phyloP scores from a whole-genome alignment of 805 yeast genomes.

The Jamesozyma spencerorum region DNA sequence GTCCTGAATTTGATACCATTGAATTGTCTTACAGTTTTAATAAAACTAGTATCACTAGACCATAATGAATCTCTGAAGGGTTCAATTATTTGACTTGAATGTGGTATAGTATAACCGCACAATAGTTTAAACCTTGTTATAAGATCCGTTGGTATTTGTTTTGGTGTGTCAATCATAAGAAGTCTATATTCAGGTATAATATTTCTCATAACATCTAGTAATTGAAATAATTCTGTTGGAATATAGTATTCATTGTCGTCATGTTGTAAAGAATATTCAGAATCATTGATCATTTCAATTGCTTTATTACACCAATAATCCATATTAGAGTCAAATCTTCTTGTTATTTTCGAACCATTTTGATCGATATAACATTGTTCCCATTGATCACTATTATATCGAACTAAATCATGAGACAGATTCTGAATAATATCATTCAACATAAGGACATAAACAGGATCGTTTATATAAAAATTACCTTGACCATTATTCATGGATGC shows the following conservation, averaged over 20 bases:
- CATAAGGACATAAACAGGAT: slow-evolving; percentile 24
- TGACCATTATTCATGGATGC: slow-evolving; percentile 8
- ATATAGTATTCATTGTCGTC: slow-evolving; percentile 10
- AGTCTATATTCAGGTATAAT: slow-evolving; percentile 22
- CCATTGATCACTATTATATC: slow-evolving; percentile 12
- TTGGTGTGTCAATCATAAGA: slow-evolving; percentile 21
- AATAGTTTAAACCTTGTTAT: not conserved
- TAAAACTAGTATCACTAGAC: not conserved
- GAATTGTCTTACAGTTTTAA: not conserved
- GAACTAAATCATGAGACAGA: slow-evolving; percentile 22
- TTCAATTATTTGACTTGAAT: slow-evolving; percentile 10
- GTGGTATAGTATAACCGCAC: slow-evolving; percentile 1
- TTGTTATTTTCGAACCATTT: slow-evolving; percentile 5
- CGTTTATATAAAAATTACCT: slow-evolving; percentile 16
- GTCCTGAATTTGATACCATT: slow-evolving; percentile 3
- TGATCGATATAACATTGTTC: slow-evolving; percentile 21
- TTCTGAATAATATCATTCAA: slow-evolving; percentile 23
- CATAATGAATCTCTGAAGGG: slow-evolving; percentile 6
- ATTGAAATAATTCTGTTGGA: slow-evolving; percentile 23
- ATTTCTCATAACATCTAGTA: slow-evolving; percentile 16
- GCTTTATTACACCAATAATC: slow-evolving; percentile 23
- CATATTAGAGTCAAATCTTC: slow-evolving; percentile 10
- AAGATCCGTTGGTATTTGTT: slow-evolving; percentile 1
- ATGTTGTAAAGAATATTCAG: not conserved
- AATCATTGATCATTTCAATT: slow-evolving; percentile 5